Base-by-base conservation (phyloP, 2,329 filamentous ascomycete species). In the Zalaria obscura region DNA sequence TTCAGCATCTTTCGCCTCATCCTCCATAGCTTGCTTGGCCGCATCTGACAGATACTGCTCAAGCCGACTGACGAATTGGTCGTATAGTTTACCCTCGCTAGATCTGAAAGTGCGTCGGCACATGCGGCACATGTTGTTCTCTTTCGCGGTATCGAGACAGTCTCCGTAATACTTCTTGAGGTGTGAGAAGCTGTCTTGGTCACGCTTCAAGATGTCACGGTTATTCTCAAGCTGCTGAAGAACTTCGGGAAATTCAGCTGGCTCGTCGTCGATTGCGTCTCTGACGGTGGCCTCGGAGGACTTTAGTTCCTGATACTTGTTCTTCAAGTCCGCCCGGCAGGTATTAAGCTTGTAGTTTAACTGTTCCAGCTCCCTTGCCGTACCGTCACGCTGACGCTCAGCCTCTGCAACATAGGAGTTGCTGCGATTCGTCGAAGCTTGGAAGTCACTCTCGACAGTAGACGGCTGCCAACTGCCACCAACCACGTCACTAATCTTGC, bases 301-400 rank as follows among this genome's bases (percentile, higher is more conserved):
- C 39, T 75, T 65, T 35, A 76, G 66, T 44, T 87, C 81, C 27
- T 71, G 64, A 9, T 73, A 67, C 49, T 80, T 80, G 54, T 75
- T 75, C 49, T 72, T 75, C 26, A 80, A 66, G 8, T 74, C 75
- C n/a, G 77, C 75, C 36, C 75, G 76, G 25, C 72, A 64, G 37
- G 69, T 78, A 36, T 76, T 79, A 29, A 93, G 65, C 52, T 76
- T 78, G 58, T 77, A 86, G 46, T 87, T 81, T 7, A 86, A 64
- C 49, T 88, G 80, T 52, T 85, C 80, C 27, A 89, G 69, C 52
- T 88, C 82, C 48, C 83, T 75, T 48, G 73, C 75, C 2, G 76
- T 69, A 33, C 73, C 71, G 45, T 94, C 86, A 39, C 85, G 78
- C 44, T 77, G 71, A 38, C 73, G 75, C 55, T 83, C 78, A 4